Evolutionary conservation across 2,329 filamentous ascomycete species (phyloP).

Genomic region (Parascedosporium putredinis): DNA sequence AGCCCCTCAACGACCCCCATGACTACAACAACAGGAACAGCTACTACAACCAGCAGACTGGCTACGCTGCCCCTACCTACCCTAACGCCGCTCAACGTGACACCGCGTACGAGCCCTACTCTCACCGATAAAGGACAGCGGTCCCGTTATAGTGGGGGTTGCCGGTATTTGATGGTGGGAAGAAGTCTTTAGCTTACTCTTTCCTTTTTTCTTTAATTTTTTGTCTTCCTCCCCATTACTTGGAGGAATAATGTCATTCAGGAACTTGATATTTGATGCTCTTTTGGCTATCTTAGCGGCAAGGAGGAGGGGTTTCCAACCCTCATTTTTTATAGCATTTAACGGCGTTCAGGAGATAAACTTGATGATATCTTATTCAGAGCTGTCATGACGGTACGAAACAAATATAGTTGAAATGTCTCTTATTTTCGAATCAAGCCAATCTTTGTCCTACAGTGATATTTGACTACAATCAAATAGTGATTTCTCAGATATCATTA

Average conservation of each 20-base stretch:
- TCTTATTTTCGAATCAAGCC: too few relatives aligned
- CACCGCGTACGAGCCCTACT: constrained; percentile 54
- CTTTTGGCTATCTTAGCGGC: too few relatives aligned
- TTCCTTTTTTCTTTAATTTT: neutral
- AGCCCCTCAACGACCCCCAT: constrained; percentile 31
- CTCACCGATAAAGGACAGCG: constrained; percentile 27
- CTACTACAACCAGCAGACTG: constrained; percentile 19
- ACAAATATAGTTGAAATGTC: neutral
- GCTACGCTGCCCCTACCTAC: constrained; percentile 27
- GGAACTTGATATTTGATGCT: too few relatives aligned
- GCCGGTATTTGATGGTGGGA: neutral
- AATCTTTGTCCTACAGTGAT: too few relatives aligned
- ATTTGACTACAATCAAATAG: too few relatives aligned
- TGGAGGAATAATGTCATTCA: neutral
- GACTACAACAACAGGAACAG: constrained; percentile 16
- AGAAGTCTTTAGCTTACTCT: neutral
- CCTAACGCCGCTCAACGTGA: constrained; percentile 34
- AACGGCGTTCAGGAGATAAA: neutral
- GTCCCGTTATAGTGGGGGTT: neutral
- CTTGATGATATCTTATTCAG: neutral
- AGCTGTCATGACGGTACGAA: neutral
- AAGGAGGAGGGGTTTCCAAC: too few relatives aligned
- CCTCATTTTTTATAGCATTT: neutral
- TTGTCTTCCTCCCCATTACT: neutral
- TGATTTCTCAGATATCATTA: too few relatives aligned